Conservation (phyloP, 768 basidiomycete genomes). For the Nidularia pulvinata region DNA sequence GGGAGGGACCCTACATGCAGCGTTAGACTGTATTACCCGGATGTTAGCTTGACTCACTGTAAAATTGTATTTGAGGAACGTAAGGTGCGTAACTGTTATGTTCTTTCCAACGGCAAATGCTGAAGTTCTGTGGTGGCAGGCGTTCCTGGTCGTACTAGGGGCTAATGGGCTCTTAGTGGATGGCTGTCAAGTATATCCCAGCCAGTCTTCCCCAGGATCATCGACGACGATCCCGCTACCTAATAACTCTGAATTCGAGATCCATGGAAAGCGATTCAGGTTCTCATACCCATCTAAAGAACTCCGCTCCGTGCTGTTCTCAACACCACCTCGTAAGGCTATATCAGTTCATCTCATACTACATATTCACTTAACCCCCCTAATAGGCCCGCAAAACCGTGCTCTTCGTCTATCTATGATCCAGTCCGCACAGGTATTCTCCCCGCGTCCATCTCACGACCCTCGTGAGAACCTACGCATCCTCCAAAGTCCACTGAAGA, state of each 20-base stretch:
- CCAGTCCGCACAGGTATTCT: conserved; percentile 71
- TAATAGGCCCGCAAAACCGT: conserved; percentile 31
- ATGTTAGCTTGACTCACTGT: conserved; percentile 63
- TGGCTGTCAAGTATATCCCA: conserved; percentile 60
- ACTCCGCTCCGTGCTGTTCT: conserved; percentile 48
- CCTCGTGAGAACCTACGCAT: conserved; percentile 64
- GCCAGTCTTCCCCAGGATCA: conserved; percentile 15
- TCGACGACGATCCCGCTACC: conserved; percentile 62
- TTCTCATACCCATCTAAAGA: conserved; percentile 80
- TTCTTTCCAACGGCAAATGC: too few species aligned
- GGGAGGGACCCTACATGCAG: conserved; percentile 65
- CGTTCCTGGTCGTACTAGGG: conserved; percentile 67
- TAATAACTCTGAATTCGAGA: conserved; percentile 67
- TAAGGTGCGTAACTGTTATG: conserved; percentile 38
- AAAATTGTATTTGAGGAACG: conserved; percentile 67
- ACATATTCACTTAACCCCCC: conserved; percentile 2
- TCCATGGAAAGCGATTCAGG: conserved; percentile 68
- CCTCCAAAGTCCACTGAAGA: conserved; percentile 57
- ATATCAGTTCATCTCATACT: background rate
- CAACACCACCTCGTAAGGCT: conserved; percentile 46
- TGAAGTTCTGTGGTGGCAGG: conserved; percentile 30
- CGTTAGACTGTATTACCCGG: conserved; percentile 69
- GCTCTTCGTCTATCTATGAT: conserved; percentile 77
- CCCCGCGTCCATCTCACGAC: conserved; percentile 58
- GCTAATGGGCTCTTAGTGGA: conserved; percentile 57